Conservation (phyloP, 371 early-diverging fungal genomes). For the Parasitella parasitica region DNA sequence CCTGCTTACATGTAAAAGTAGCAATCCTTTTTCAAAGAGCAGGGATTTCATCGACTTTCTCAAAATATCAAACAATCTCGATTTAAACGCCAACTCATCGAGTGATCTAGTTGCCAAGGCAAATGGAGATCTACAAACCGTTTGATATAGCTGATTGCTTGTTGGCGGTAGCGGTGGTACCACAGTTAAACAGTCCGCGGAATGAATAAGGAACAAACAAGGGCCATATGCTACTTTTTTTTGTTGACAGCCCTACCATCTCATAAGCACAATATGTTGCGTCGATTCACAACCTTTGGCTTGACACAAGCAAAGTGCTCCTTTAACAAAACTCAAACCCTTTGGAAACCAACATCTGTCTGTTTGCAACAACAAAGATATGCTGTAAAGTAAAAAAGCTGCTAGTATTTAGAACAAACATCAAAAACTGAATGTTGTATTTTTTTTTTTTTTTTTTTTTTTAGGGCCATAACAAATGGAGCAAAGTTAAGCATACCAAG, state of each 20-base stretch:
- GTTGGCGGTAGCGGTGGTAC: background rate
- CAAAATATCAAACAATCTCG: too few relatives aligned
- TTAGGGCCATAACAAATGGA: constrained; percentile 71
- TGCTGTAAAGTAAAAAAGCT: constrained; percentile 27
- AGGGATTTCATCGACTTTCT: too few relatives aligned
- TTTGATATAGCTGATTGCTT: too few relatives aligned
- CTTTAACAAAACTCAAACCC: background rate
- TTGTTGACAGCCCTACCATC: background rate
- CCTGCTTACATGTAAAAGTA: too few relatives aligned
- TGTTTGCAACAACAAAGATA: constrained; percentile 38
- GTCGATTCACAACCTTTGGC: background rate
- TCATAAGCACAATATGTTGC: background rate
- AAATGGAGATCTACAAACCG: too few relatives aligned
- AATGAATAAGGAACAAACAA: background rate
- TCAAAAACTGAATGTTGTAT: background rate
- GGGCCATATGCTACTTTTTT: background rate
- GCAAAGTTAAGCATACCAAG: constrained; percentile 68
- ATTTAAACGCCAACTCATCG: too few relatives aligned
- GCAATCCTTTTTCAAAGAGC: too few relatives aligned
- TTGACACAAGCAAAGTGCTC: background rate
- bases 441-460: too few relatives aligned
- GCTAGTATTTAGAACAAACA: background rate
- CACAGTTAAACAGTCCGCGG: background rate
- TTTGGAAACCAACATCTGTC: constrained; percentile 2
- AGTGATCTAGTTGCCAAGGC: too few relatives aligned